Percentiles rank a stretch among this genome's conserved stretches.
Evolutionary conservation across 2,329 filamentous ascomycete species (phyloP).

Genomic region (Xylariaceae sp.): DNA sequence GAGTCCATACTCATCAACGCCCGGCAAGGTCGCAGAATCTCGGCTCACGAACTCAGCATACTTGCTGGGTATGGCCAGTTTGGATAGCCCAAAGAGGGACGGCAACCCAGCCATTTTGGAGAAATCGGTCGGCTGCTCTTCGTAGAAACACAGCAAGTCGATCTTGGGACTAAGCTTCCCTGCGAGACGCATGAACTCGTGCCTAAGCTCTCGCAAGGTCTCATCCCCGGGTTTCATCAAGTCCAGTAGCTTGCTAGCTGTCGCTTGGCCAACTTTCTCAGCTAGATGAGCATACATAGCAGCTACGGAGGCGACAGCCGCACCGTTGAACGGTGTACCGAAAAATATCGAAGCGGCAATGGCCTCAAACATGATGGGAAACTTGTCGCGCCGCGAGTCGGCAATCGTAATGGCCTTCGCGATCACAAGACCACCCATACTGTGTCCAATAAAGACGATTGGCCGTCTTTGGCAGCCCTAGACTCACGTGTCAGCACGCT

Average conservation of each 20-base stretch:
- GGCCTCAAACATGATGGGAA: constrained; percentile 35
- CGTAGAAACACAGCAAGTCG: constrained; percentile 35
- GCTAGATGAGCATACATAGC: constrained; percentile 32
- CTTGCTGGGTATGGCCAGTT: constrained; percentile 27
- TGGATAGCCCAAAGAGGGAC: constrained; percentile 19
- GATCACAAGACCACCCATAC: constrained; percentile 40
- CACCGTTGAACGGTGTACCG: constrained; percentile 37
- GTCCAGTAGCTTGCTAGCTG: constrained; percentile 33
- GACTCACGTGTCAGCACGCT: constrained; percentile 1
- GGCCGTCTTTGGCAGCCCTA: constrained; percentile 29
- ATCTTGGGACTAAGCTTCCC: constrained; percentile 32
- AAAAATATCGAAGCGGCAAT: constrained; percentile 37
- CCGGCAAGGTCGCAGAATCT: constrained; percentile 36
- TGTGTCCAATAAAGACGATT: constrained; percentile 39
- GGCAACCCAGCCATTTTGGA: constrained; percentile 31
- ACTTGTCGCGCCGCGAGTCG: constrained; percentile 30
- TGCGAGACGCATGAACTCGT: constrained; percentile 34
- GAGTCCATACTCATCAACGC: constrained; percentile 31
- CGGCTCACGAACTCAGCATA: constrained; percentile 34
- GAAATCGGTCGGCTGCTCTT: constrained; percentile 33
- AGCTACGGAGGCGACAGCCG: constrained; percentile 31
- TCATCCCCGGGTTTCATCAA: constrained; percentile 37
- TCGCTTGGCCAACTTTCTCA: constrained; percentile 28
- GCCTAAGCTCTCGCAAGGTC: constrained; percentile 30
- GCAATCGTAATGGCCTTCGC: constrained; percentile 35